Percentiles rank a stretch among this genome's conserved stretches.
These are phyloP conservation scores for Lachnellula cervina DNA, from an alignment of 2,329 filamentous ascomycete species.

Conservation along the genomic window DNA sequence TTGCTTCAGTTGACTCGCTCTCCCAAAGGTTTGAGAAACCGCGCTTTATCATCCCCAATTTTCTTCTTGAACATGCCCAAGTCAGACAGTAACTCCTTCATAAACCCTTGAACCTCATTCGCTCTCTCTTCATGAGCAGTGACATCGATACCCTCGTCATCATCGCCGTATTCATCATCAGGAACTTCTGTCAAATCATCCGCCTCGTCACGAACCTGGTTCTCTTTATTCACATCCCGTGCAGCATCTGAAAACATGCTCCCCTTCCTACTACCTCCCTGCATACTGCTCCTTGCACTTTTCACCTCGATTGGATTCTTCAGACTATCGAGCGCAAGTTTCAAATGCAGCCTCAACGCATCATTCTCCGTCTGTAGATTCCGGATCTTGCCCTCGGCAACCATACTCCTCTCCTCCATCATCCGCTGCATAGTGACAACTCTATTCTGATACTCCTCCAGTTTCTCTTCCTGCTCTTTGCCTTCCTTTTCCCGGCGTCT, in stretches of 20 bases:
- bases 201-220: background rate
- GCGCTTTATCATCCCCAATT: slow-evolving; percentile 72
- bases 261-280: slow-evolving; percentile 13
- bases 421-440: slow-evolving; percentile 86
- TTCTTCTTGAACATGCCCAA: slow-evolving; percentile 77
- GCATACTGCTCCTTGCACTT: slow-evolving; percentile 30
- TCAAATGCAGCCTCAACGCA: slow-evolving; percentile 78
- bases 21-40: slow-evolving; percentile 54
- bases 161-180: slow-evolving; percentile 43
- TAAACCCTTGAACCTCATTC: slow-evolving; percentile 73
- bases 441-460: slow-evolving; percentile 92
- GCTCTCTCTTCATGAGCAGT: slow-evolving; percentile 49
- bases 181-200: slow-evolving; percentile 25
- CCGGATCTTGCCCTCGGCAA: slow-evolving; percentile 90
- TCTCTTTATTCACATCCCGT: slow-evolving; percentile 29
- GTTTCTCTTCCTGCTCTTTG: slow-evolving; percentile 63
- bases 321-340: slow-evolving; percentile 76
- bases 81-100: slow-evolving; percentile 78
- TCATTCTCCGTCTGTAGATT: slow-evolving; percentile 88
- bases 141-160: slow-evolving; percentile 53
- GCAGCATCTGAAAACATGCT: slow-evolving; percentile 14
- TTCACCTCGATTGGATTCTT: slow-evolving; percentile 77
- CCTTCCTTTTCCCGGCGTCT: slow-evolving; percentile 69
- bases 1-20: slow-evolving; percentile 33
- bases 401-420: slow-evolving; percentile 90